These are phyloP conservation scores for Cordyceps militaris DNA, from an alignment of 2,329 filamentous ascomycete genomes.

Conservation along the genomic window DNA sequence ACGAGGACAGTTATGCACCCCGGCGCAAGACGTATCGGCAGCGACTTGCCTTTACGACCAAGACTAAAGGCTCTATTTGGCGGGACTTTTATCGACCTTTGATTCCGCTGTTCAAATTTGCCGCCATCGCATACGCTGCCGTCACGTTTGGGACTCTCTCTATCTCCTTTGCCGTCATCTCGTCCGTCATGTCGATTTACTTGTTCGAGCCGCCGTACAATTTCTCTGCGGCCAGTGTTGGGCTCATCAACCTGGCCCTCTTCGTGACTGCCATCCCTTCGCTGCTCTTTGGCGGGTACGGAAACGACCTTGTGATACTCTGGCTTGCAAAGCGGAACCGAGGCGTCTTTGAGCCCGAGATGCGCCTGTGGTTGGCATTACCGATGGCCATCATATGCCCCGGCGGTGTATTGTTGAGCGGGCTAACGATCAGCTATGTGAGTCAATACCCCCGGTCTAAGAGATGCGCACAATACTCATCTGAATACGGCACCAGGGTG, in stretches of 20 bases:
- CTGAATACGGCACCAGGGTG: conserved; percentile 11
- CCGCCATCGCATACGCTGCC: conserved; percentile 1
- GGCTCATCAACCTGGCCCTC: conserved; percentile 20
- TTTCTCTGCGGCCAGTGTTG: conserved; percentile 20
- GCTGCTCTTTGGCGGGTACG: conserved; percentile 27
- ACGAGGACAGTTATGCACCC: not conserved
- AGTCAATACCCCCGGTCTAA: not conserved
- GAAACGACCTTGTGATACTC: conserved; percentile 31
- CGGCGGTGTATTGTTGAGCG: conserved; percentile 29
- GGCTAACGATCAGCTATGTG: conserved; percentile 16
- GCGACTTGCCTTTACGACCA: not conserved
- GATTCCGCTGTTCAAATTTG: not conserved
- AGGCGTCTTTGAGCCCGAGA: conserved; percentile 37
- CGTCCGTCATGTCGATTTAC: not conserved
- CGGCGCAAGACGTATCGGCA: not conserved
- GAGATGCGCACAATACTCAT: not conserved
- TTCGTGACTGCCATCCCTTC: conserved; percentile 32
- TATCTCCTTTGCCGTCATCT: not conserved
- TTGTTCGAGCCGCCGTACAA: conserved; percentile 22
- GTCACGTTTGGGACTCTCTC: not conserved
- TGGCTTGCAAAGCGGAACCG: conserved; percentile 29
- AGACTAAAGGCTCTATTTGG: not conserved
- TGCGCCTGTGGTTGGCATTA: conserved; percentile 36
- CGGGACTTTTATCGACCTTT: not conserved
- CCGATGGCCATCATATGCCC: conserved; percentile 21